These are phyloP conservation scores for Wickerhamomyces queroliae DNA, from an alignment of 805 yeast genomes.

Conservation along the genomic window DNA sequence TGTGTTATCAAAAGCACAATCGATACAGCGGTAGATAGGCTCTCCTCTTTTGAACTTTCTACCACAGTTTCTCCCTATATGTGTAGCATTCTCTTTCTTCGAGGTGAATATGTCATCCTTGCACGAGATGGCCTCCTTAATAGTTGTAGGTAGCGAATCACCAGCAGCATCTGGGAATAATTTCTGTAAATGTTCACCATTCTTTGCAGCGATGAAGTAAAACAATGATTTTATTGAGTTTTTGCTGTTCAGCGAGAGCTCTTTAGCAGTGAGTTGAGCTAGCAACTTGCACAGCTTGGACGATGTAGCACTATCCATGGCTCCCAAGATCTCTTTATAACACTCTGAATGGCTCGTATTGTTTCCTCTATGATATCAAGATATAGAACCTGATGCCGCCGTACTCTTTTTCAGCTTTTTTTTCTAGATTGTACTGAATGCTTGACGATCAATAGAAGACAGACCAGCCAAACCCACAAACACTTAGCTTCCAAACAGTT, in stretches of 20 bases:
- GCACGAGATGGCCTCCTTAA: slow-evolving; percentile 1
- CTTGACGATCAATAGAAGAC: too few species aligned
- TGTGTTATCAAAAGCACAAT: slow-evolving; percentile 73
- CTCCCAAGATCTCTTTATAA: too few species aligned
- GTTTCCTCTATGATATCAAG: too few species aligned
- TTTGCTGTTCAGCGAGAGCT: background rate
- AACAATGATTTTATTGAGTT: slow-evolving; percentile 1
- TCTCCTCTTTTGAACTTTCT: slow-evolving; percentile 54
- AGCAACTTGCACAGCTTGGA: too few species aligned
- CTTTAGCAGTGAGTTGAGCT: slow-evolving; percentile 1
- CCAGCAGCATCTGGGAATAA: slow-evolving; percentile 27
- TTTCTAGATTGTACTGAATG: too few species aligned
- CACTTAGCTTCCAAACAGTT: too few species aligned
- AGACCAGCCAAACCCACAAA: too few species aligned
- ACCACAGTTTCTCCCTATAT: slow-evolving; percentile 65
- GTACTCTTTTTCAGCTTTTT: too few species aligned
- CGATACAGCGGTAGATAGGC: slow-evolving; percentile 65
- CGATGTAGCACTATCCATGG: too few species aligned
- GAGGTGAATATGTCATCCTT: too few species aligned
- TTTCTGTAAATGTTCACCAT: slow-evolving; percentile 29
- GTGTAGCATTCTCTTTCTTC: slow-evolving; percentile 17
- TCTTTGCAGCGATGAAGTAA: slow-evolving; percentile 30
- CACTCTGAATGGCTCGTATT: too few species aligned
- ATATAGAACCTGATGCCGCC: too few species aligned
- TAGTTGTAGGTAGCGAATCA: slow-evolving; percentile 1